A percentile compares a stretch with the other conserved stretches of the same genome.
Evolutionary conservation across 257 asterid species (phyloP).

Genomic region (Salvia miltiorrhiza): DNA sequence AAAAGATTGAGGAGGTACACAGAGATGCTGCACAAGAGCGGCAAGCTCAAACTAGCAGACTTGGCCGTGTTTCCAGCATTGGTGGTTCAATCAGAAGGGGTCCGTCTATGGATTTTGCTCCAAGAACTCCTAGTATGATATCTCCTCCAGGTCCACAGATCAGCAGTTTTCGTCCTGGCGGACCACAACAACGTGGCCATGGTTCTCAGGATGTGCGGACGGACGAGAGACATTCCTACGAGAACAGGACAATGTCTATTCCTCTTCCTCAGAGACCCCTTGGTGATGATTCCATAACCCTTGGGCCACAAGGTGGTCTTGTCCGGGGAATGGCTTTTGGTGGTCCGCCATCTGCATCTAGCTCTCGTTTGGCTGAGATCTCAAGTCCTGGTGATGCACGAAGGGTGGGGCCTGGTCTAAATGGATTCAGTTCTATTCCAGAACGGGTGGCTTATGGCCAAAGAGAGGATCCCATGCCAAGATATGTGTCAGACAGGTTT

Average conservation of each 20-base stretch:
- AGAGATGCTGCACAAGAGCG: slow-evolving; percentile 97
- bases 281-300: slow-evolving; percentile 72
- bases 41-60: slow-evolving; percentile 69
- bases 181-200: slow-evolving; percentile 61
- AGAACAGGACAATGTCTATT: slow-evolving; percentile 51
- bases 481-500: slow-evolving; percentile 49
- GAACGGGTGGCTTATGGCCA: slow-evolving; percentile 53
- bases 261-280: slow-evolving; percentile 71
- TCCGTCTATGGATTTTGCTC: slow-evolving; percentile 64
- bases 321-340: slow-evolving; percentile 74
- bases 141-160: slow-evolving; percentile 63
- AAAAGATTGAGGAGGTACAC: slow-evolving; percentile 93
- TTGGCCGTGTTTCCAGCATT: slow-evolving; percentile 57
- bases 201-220: slow-evolving; percentile 68
- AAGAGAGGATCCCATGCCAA: slow-evolving; percentile 62
- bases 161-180: slow-evolving; percentile 47
- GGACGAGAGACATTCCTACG: slow-evolving; percentile 57
- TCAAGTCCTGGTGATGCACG: slow-evolving; percentile 49
- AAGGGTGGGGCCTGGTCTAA: slow-evolving; percentile 51
- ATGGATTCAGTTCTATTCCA: slow-evolving; percentile 49
- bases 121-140: slow-evolving; percentile 54
- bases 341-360: slow-evolving; percentile 54
- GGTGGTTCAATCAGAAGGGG: slow-evolving; percentile 60
- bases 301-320: slow-evolving; percentile 98
- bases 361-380: slow-evolving; percentile 33